phyloP scores from a whole-genome alignment of 2,329 filamentous ascomycete genomes.

The Claviceps citrina region DNA sequence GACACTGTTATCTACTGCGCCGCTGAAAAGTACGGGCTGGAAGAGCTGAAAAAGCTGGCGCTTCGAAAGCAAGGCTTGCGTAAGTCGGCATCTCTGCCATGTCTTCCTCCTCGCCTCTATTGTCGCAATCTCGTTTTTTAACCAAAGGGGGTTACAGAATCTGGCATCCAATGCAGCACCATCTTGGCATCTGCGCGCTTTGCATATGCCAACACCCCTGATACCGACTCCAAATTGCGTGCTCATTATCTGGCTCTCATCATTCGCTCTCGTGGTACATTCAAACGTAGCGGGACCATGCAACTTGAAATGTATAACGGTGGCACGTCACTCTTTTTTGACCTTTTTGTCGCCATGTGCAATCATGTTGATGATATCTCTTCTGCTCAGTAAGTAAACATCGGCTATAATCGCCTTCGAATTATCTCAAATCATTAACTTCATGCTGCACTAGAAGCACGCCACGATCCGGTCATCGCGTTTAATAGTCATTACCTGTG shows the following conservation, averaged over 20 bases:
- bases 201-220: constrained; percentile 76
- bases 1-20: constrained; percentile 87
- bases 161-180: constrained; percentile 68
- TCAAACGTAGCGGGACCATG: constrained; percentile 91
- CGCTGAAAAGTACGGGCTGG: constrained; percentile 68
- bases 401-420: not conserved
- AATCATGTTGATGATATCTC: constrained; percentile 70
- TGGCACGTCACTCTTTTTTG: constrained; percentile 73
- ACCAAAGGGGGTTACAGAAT: constrained; percentile 30
- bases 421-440: not conserved
- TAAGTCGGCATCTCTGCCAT: constrained; percentile 24
- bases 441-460: constrained; percentile 17
- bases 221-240: constrained; percentile 77
- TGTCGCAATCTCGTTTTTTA: not conserved
- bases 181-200: constrained; percentile 80
- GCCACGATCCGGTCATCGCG: constrained; percentile 32
- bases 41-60: constrained; percentile 70
- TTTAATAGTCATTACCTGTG: constrained; percentile 10
- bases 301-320: constrained; percentile 86
- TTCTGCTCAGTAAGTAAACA: constrained; percentile 33
- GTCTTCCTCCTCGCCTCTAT: not conserved
- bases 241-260: constrained; percentile 88
- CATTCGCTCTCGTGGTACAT: constrained; percentile 72
- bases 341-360: constrained; percentile 82
- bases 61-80: constrained; percentile 79